These are phyloP conservation scores for Annulohypoxylon stygium DNA, from an alignment of 495 filamentous ascomycete genomes.

Conservation along the genomic window DNA sequence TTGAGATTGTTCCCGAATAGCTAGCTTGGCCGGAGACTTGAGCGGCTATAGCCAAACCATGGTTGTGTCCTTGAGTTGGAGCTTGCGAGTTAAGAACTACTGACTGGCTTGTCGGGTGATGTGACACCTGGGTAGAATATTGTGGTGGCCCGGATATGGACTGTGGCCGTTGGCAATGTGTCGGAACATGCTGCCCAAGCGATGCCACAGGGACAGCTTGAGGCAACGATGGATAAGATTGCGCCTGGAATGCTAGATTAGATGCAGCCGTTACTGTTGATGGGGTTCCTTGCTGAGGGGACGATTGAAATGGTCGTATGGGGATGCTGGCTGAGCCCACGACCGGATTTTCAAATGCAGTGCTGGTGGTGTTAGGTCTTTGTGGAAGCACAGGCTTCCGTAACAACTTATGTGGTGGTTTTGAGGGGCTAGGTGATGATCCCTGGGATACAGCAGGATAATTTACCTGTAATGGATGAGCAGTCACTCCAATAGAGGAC, in stretches of 20 bases:
- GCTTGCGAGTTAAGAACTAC: slow-evolving; percentile 7
- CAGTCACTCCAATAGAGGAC: neutral
- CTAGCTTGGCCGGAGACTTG: slow-evolving; percentile 13
- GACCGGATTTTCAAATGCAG: neutral
- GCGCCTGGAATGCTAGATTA: slow-evolving; percentile 4
- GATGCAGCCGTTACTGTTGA: slow-evolving; percentile 8
- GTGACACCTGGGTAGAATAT: slow-evolving; percentile 15
- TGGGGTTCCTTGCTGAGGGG: slow-evolving; percentile 9
- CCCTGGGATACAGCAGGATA: slow-evolving; percentile 11
- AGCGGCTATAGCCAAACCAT: neutral
- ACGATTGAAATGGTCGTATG: slow-evolving; percentile 1
- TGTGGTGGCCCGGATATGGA: slow-evolving; percentile 30
- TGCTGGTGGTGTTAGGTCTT: neutral
- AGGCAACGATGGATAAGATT: slow-evolving; percentile 8
- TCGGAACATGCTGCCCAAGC: slow-evolving; percentile 10
- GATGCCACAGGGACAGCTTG: slow-evolving; percentile 13
- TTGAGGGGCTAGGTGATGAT: neutral
- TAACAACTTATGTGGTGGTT: slow-evolving; percentile 15
- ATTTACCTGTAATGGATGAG: slow-evolving; percentile 22
- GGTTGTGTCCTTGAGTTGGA: slow-evolving; percentile 9
- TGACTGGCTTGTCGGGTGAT: slow-evolving; percentile 9
- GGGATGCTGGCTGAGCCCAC: slow-evolving; percentile 13
- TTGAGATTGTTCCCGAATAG: neutral
- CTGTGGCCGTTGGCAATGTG: slow-evolving; percentile 13
- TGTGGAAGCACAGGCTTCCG: slow-evolving; percentile 34